Evolutionary conservation across 768 basidiomycete genomes (phyloP).

Genomic region (Tulasnella sp.): DNA sequence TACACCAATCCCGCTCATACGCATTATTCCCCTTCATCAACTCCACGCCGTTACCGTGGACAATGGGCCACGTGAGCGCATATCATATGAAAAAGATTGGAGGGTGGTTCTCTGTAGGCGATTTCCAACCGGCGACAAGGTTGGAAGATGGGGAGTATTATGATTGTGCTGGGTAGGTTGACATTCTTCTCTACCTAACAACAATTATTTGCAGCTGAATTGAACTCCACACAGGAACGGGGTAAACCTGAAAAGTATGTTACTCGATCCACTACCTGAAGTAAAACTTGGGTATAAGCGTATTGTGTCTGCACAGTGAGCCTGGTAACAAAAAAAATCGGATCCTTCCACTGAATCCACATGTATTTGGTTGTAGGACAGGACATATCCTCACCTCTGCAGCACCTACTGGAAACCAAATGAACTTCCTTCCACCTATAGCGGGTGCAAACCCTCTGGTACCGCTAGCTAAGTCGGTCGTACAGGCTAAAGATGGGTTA

Average conservation of each 20-base stretch:
- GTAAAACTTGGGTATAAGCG: neutral
- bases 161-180: too few species aligned
- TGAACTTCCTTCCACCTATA: too few species aligned
- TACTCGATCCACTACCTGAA: neutral
- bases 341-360: neutral
- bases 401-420: too few species aligned
- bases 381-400: neutral
- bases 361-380: neutral
- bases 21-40: neutral
- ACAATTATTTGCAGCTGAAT: too few species aligned
- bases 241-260: neutral
- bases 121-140: too few species aligned
- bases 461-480: too few species aligned
- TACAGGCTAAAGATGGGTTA: too few species aligned
- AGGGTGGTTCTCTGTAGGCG: neutral
- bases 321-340: neutral
- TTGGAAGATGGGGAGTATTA: too few species aligned
- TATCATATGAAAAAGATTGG: neutral
- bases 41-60: conserved; percentile 7
- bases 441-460: too few species aligned
- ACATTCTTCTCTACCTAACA: too few species aligned
- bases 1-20: too few species aligned
- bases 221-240: neutral
- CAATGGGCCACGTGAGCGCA: neutral
- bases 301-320: neutral